A percentile compares a stretch with the other conserved stretches of the same genome.
Conservation (phyloP, 208 protist genomes). For the Leishmania gerbilli region DNA sequence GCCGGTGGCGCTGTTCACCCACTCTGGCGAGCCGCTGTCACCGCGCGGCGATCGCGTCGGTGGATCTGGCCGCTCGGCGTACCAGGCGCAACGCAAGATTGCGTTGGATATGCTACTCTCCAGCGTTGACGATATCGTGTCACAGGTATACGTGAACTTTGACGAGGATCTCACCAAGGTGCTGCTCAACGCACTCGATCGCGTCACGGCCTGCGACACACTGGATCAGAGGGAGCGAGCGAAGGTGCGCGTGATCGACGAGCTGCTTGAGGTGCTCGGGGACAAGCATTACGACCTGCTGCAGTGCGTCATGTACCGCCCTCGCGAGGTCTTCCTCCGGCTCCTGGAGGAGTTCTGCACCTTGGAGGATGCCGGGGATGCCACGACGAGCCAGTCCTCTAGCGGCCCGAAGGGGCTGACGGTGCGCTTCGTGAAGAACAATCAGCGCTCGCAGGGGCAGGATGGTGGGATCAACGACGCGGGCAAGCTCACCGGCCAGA, state of each 20-base stretch:
- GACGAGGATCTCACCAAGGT: constrained; percentile 89
- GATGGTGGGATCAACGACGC: constrained; percentile 42
- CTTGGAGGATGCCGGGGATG: constrained; percentile 63
- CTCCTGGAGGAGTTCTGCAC: constrained; percentile 91
- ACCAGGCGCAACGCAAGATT: constrained; percentile 70
- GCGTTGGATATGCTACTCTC: constrained; percentile 82
- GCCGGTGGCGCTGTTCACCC: constrained; percentile 65
- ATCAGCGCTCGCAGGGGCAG: constrained; percentile 40
- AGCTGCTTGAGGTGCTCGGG: constrained; percentile 79
- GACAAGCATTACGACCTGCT: constrained; percentile 84
- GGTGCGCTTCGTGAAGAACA: constrained; percentile 73
- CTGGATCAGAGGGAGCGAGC: constrained; percentile 59
- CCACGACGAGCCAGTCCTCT: constrained; percentile 20
- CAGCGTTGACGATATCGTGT: constrained; percentile 89
- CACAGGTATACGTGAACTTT: constrained; percentile 88
- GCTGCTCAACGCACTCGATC: constrained; percentile 88
- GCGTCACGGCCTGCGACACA: constrained; percentile 74
- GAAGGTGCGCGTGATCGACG: constrained; percentile 72
- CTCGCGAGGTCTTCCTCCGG: constrained; percentile 82
- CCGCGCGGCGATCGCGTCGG: constrained; percentile 78
- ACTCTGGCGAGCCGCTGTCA: constrained; percentile 76
- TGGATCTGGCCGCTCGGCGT: constrained; percentile 57
- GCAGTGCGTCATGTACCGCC: constrained; percentile 83
- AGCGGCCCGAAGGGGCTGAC: constrained; percentile 40
- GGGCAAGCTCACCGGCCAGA: constrained; percentile 59